A percentile compares a stretch with the other conserved stretches of the same genome.
These are phyloP conservation scores for Fragaria ananassa DNA, from an alignment of 306 rosid species.

Conservation along the genomic window DNA sequence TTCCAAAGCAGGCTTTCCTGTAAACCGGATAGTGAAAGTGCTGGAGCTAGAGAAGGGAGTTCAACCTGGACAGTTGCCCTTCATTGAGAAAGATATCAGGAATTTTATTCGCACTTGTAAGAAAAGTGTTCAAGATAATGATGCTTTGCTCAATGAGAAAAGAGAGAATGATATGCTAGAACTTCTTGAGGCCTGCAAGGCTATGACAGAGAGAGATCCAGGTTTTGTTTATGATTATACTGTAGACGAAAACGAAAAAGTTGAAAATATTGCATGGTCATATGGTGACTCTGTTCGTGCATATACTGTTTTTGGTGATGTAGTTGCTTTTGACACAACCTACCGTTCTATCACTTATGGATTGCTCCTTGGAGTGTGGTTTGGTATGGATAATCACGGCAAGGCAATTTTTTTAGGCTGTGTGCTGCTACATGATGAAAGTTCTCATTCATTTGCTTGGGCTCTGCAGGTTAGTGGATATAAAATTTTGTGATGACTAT, in stretches of 20 bases:
- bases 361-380: conserved; percentile 60
- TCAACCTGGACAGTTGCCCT: conserved; percentile 60
- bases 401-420: conserved; percentile 49
- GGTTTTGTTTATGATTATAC: conserved; percentile 45
- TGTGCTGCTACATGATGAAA: conserved; percentile 61
- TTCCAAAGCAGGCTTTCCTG: conserved; percentile 70
- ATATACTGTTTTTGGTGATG: conserved; percentile 50
- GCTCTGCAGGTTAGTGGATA: conserved; percentile 62
- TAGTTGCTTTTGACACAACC: conserved; percentile 51
- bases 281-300: conserved; percentile 48
- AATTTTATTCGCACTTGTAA: conserved; percentile 65
- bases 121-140: conserved; percentile 62
- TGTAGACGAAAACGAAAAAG: conserved; percentile 42
- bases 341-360: conserved; percentile 55
- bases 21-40: conserved; percentile 56
- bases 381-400: conserved; percentile 55
- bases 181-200: conserved; percentile 55
- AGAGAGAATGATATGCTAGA: conserved; percentile 58
- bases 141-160: conserved; percentile 55
- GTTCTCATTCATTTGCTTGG: conserved; percentile 51
- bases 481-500: conserved; percentile 33
- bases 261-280: conserved; percentile 62
- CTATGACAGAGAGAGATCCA: conserved; percentile 43
- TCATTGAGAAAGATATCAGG: conserved; percentile 72
- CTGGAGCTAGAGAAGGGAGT: conserved; percentile 65